A percentile compares a stretch with the other conserved stretches of the same genome.
Conservation (phyloP, 208 protist genomes). For the Trypanosoma conorhini region DNA sequence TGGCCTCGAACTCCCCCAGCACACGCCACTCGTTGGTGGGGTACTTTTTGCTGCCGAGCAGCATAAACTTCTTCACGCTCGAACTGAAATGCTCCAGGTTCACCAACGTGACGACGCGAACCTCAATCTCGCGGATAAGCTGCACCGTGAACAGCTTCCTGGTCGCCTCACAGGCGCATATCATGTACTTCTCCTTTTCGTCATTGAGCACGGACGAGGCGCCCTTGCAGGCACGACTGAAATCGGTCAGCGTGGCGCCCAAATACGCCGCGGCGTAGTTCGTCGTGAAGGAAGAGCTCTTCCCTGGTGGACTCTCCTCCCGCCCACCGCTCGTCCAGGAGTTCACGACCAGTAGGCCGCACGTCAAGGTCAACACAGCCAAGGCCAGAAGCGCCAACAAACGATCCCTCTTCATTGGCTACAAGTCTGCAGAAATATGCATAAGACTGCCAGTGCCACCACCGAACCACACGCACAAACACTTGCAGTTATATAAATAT, state of each 20-base stretch:
- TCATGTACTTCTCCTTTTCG: constrained; percentile 43
- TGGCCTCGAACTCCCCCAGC: constrained; percentile 35
- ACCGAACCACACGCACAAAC: constrained; percentile 11
- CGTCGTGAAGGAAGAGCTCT: constrained; percentile 29
- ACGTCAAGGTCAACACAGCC: constrained; percentile 6
- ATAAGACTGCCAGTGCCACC: neutral
- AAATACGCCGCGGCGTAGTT: constrained; percentile 48
- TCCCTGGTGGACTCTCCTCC: constrained; percentile 5
- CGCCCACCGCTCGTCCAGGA: neutral
- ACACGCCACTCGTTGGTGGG: constrained; percentile 42
- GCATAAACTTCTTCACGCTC: constrained; percentile 37
- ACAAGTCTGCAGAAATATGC: constrained; percentile 5
- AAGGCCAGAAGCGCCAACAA: constrained; percentile 3
- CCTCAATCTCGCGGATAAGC: constrained; percentile 39
- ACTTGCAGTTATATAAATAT: constrained; percentile 6
- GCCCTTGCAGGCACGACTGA: constrained; percentile 28
- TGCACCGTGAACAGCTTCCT: constrained; percentile 43
- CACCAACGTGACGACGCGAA: constrained; percentile 29
- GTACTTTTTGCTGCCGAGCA: constrained; percentile 41
- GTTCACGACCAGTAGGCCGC: constrained; percentile 1
- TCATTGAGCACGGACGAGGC: constrained; percentile 35
- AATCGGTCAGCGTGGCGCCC: constrained; percentile 36
- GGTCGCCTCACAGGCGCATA: constrained; percentile 27
- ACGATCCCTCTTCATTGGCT: constrained; percentile 18
- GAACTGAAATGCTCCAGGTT: constrained; percentile 45